Evolutionary conservation across 371 early-diverging fungal genomes (phyloP).

Genomic region (Basidiobolus meristosporus): DNA sequence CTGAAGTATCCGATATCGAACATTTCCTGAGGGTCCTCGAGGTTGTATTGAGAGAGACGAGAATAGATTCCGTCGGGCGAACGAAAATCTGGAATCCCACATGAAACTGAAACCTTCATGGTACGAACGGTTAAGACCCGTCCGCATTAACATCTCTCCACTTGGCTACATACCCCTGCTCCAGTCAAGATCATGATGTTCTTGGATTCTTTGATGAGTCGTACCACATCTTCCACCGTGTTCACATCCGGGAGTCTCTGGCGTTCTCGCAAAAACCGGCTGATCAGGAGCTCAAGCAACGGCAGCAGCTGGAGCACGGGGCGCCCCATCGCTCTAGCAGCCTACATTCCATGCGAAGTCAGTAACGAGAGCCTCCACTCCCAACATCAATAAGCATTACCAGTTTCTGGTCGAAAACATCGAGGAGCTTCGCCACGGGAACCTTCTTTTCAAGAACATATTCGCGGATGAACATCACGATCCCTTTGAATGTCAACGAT

Average conservation of each 20-base stretch:
- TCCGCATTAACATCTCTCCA: not conserved
- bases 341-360: slow-evolving; percentile 7
- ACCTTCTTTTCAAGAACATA: slow-evolving; percentile 16
- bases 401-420: slow-evolving; percentile 19
- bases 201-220: slow-evolving; percentile 32
- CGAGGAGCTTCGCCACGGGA: slow-evolving; percentile 25
- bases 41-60: slow-evolving; percentile 45
- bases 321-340: slow-evolving; percentile 9
- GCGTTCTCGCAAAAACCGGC: slow-evolving; percentile 29
- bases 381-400: too few species aligned
- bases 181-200: slow-evolving; percentile 86
- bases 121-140: slow-evolving; percentile 2
- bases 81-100: slow-evolving; percentile 97
- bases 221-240: slow-evolving; percentile 52
- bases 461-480: slow-evolving; percentile 22
- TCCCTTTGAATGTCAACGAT: too few species aligned
- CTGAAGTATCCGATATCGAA: slow-evolving; percentile 81
- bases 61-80: slow-evolving; percentile 92
- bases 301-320: slow-evolving; percentile 20
- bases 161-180: slow-evolving; percentile 40
- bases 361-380: too few species aligned
- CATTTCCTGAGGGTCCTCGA: slow-evolving; percentile 77
- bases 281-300: slow-evolving; percentile 22
- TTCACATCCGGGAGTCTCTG: slow-evolving; percentile 30
- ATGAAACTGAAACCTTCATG: slow-evolving; percentile 60